phyloP scores from a whole-genome alignment of 164 flowering plant genomes.

The Berberis vulgaris region DNA sequence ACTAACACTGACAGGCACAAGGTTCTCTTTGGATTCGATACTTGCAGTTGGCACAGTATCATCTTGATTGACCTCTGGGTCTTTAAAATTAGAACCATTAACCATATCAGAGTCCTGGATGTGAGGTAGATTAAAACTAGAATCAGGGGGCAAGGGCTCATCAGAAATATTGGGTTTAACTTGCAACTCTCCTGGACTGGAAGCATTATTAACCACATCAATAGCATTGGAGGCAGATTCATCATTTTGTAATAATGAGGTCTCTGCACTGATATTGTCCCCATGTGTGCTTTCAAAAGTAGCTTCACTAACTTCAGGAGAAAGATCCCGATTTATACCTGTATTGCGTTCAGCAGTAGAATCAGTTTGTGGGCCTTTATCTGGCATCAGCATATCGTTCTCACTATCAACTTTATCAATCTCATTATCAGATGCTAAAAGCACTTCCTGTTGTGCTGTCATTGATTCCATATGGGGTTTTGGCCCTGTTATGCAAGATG shows the following conservation, averaged over 20 bases:
- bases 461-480: conserved; percentile 50
- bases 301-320: conserved; percentile 29
- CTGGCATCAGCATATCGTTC: conserved; percentile 6
- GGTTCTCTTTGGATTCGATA: conserved; percentile 25
- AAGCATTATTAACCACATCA: conserved; percentile 19
- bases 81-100: conserved; percentile 22
- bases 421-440: conserved; percentile 25
- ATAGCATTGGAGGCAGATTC: conserved; percentile 16
- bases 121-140: conserved; percentile 14
- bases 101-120: conserved; percentile 18
- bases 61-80: conserved; percentile 17
- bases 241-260: conserved; percentile 14
- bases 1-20: conserved; percentile 9
- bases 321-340: conserved; percentile 38
- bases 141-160: conserved; percentile 21
- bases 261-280: conserved; percentile 20
- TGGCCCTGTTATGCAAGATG: conserved; percentile 30
- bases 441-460: conserved; percentile 43
- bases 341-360: conserved; percentile 24
- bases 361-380: conserved; percentile 20
- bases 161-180: conserved; percentile 24
- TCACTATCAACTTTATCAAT: conserved; percentile 17
- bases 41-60: conserved; percentile 14
- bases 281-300: conserved; percentile 24
- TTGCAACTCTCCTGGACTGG: conserved; percentile 30